A percentile compares a stretch with the other conserved stretches of the same genome.
Conservation (phyloP, 2,329 filamentous ascomycete genomes). For the Colletotrichum tanaceti region DNA sequence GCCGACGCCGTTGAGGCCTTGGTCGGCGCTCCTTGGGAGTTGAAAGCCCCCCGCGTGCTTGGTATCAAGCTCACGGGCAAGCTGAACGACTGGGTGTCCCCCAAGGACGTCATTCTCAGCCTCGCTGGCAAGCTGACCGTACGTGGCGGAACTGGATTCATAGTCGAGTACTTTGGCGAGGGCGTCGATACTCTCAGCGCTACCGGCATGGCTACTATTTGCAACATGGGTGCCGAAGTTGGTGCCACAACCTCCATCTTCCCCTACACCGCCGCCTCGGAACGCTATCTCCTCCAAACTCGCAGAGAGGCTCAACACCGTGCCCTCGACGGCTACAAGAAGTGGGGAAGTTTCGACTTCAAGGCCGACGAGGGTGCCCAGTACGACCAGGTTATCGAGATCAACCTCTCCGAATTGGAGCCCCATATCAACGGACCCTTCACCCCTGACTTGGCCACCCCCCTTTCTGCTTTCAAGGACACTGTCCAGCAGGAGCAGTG, state of each 20-base stretch:
- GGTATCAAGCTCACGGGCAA: constrained; percentile 86
- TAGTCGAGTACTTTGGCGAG: constrained; percentile 93
- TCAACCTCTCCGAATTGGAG: constrained; percentile 89
- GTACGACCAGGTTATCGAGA: constrained; percentile 91
- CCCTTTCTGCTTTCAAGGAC: constrained; percentile 88
- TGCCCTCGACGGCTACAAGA: constrained; percentile 38
- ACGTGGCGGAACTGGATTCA: constrained; percentile 90
- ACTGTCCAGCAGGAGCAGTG: constrained; percentile 86
- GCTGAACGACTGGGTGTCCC: constrained; percentile 89
- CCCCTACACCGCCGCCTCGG: constrained; percentile 87
- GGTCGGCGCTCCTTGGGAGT: constrained; percentile 95
- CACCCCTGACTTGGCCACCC: constrained; percentile 94
- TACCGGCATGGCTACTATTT: constrained; percentile 93
- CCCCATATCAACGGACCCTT: constrained; percentile 98
- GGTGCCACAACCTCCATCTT: constrained; percentile 97
- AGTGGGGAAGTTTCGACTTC: constrained; percentile 56
- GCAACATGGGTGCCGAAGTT: constrained; percentile 91
- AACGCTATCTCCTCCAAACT: constrained; percentile 88
- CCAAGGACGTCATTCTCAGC: constrained; percentile 94
- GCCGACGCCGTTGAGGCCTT: constrained; percentile 97
- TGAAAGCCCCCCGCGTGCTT: constrained; percentile 92
- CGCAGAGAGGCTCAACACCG: constrained; percentile 65
- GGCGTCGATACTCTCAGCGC: constrained; percentile 90
- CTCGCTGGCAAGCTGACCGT: constrained; percentile 93
- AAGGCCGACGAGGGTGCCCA: constrained; percentile 82